Conservation (phyloP, 2,329 filamentous ascomycete genomes). For the Colletotrichum sp. region DNA sequence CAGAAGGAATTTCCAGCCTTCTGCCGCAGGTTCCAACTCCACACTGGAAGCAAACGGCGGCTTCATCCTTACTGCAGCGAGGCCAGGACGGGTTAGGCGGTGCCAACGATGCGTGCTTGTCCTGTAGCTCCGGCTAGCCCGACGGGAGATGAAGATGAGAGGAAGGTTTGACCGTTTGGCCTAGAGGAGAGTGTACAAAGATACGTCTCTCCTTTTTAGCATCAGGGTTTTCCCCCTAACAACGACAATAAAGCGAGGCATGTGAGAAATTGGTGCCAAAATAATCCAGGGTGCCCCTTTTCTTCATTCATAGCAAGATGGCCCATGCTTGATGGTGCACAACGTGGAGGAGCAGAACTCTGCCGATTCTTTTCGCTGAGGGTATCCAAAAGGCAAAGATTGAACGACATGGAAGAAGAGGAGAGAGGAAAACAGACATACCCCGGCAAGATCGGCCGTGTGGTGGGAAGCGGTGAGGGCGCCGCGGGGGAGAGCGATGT, state of each 20-base stretch:
- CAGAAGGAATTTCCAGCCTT: not conserved
- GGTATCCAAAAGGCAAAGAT: not conserved
- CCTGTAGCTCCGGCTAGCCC: not conserved
- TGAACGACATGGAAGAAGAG: not conserved
- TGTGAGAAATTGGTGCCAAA: not conserved
- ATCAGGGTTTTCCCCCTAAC: not conserved
- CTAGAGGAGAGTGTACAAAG: not conserved
- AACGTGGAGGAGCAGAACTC: slow-evolving; percentile 2
- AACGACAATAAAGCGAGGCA: not conserved
- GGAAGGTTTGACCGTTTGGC: not conserved
- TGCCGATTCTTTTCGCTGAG: not conserved
- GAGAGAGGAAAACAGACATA: not conserved
- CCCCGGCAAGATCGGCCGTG: not conserved
- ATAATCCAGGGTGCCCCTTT: not conserved
- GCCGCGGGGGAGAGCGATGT: not conserved
- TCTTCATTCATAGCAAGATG: not conserved
- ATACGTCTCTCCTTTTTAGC: not conserved
- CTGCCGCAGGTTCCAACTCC: not conserved
- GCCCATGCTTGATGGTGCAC: not conserved
- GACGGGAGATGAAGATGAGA: not conserved
- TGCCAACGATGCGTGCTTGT: not conserved
- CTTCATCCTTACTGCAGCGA: slow-evolving; percentile 2
- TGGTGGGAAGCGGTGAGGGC: not conserved
- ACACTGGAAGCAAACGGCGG: slow-evolving; percentile 5
- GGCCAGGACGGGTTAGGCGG: not conserved